phyloP scores from a whole-genome alignment of 495 filamentous ascomycete species.

The Penicillium roqueforti region DNA sequence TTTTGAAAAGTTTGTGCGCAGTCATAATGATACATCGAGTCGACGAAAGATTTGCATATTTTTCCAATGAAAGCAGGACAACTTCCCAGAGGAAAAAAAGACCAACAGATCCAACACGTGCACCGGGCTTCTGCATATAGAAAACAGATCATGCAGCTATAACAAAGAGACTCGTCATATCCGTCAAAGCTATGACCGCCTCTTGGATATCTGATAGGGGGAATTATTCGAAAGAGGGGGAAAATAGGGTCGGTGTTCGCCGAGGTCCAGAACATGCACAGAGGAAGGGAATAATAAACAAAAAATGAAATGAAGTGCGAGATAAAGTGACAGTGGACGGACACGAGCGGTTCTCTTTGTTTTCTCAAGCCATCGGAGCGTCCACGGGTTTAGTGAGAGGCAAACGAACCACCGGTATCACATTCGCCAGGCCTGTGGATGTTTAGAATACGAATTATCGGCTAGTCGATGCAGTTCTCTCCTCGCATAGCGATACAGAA shows the following conservation, averaged over 20 bases:
- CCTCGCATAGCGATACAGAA: too few species aligned
- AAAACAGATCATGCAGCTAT: neutral
- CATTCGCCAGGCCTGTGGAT: constrained; percentile 55
- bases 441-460: too few species aligned
- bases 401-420: constrained; percentile 71
- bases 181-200: neutral
- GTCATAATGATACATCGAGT: too few species aligned
- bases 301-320: neutral
- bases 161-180: constrained; percentile 5
- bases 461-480: too few species aligned
- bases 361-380: neutral
- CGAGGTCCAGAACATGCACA: neutral
- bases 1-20: neutral
- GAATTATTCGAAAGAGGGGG: neutral
- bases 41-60: neutral
- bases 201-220: neutral
- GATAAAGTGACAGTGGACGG: neutral
- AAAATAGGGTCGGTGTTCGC: neutral
- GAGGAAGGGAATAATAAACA: neutral
- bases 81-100: neutral
- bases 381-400: neutral
- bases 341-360: neutral
- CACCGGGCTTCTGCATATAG: neutral
- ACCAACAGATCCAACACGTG: neutral
- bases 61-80: neutral